These are phyloP conservation scores for Ramularia endophylla DNA, from an alignment of 2,329 filamentous ascomycete species.

Conservation along the genomic window DNA sequence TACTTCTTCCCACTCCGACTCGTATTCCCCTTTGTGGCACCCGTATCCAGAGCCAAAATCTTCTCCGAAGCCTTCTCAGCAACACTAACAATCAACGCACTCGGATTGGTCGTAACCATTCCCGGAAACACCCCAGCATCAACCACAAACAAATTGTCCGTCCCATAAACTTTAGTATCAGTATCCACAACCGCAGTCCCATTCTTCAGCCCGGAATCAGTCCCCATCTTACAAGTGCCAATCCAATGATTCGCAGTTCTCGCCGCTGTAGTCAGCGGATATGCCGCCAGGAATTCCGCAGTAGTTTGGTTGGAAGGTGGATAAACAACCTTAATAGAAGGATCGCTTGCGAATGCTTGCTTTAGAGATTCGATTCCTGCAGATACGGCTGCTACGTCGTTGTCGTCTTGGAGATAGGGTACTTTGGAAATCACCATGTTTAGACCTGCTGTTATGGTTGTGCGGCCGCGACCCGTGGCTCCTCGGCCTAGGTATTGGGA, in stretches of 20 bases:
- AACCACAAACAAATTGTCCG: slow-evolving; percentile 62
- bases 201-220: slow-evolving; percentile 38
- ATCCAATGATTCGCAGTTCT: slow-evolving; percentile 45
- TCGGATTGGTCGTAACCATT: slow-evolving; percentile 62
- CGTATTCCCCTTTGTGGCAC: neutral
- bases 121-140: slow-evolving; percentile 66
- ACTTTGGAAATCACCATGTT: slow-evolving; percentile 53
- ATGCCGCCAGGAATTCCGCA: slow-evolving; percentile 49
- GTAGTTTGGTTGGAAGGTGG: slow-evolving; percentile 49
- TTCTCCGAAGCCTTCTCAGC: slow-evolving; percentile 55
- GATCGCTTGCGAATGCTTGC: slow-evolving; percentile 48
- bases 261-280: slow-evolving; percentile 34
- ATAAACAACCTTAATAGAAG: slow-evolving; percentile 51
- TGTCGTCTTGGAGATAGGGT: slow-evolving; percentile 53
- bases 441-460: slow-evolving; percentile 54
- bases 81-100: slow-evolving; percentile 57
- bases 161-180: slow-evolving; percentile 51
- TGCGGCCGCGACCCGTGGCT: slow-evolving; percentile 54
- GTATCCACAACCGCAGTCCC: slow-evolving; percentile 45
- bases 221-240: slow-evolving; percentile 35
- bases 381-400: slow-evolving; percentile 59
- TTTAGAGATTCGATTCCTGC: slow-evolving; percentile 57
- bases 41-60: slow-evolving; percentile 39
- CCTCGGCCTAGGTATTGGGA: slow-evolving; percentile 59
- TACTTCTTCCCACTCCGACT: too few species aligned